phyloP scores from a whole-genome alignment of 2,329 filamentous ascomycete genomes.

The Ascocoryne sarcoides region DNA sequence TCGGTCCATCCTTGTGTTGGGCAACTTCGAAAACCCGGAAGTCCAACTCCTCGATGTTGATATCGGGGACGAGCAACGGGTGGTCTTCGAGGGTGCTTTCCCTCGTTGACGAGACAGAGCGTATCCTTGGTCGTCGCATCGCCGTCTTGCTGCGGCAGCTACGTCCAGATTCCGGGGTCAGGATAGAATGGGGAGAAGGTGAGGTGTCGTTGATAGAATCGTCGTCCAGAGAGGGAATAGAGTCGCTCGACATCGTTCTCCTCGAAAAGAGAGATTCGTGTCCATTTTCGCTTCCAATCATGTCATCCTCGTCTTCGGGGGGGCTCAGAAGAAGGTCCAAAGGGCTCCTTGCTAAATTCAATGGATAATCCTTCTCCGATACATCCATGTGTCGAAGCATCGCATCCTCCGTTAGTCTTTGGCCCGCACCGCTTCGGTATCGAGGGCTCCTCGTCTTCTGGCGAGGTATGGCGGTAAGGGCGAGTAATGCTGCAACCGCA shows the following conservation, averaged over 20 bases:
- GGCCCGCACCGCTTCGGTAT: slow-evolving; percentile 13
- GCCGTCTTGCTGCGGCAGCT: slow-evolving; percentile 32
- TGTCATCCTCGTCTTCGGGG: slow-evolving; percentile 47
- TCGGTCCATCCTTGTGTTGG: slow-evolving; percentile 11
- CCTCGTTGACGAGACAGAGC: slow-evolving; percentile 48
- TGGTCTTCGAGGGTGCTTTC: slow-evolving; percentile 36
- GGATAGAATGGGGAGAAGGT: slow-evolving; percentile 21
- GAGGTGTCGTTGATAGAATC: slow-evolving; percentile 38
- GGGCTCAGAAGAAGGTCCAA: slow-evolving; percentile 52
- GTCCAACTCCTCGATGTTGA: slow-evolving; percentile 38
- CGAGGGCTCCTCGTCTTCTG: slow-evolving; percentile 27
- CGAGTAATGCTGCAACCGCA: slow-evolving; percentile 51
- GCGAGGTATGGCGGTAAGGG: slow-evolving; percentile 51
- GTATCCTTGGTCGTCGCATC: slow-evolving; percentile 39
- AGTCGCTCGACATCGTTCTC: slow-evolving; percentile 50
- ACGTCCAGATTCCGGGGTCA: slow-evolving; percentile 19
- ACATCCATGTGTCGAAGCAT: slow-evolving; percentile 45
- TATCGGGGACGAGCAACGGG: slow-evolving; percentile 36
- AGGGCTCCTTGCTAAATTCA: slow-evolving; percentile 44
- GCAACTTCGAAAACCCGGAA: slow-evolving; percentile 37
- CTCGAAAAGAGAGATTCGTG: slow-evolving; percentile 40
- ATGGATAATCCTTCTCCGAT: slow-evolving; percentile 44
- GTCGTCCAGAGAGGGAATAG: slow-evolving; percentile 47
- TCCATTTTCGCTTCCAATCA: slow-evolving; percentile 42
- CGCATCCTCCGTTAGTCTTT: slow-evolving; percentile 45